Evolutionary conservation across 208 protist species (phyloP), one percentile per base, ranked within the genome.

Genomic region (Strigomonas galati): DNA sequence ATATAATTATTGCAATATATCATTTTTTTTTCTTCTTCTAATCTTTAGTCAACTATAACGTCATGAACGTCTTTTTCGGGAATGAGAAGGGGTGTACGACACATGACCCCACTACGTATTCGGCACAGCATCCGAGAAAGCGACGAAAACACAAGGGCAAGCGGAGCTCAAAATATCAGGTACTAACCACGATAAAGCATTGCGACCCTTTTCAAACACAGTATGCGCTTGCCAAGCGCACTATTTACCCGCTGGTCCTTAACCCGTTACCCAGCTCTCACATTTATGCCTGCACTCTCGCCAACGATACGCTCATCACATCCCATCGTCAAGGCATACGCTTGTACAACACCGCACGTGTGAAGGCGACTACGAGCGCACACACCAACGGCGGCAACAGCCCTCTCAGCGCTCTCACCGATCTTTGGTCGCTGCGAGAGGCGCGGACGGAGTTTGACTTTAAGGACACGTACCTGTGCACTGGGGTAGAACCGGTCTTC

Each of bases 401-500:
- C 40, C 43, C 23, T 27, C 44, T 51, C 27, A 14, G 24, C 44
- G 46, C 30, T 1, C 17, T 71, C 17, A 82, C 69, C 2, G 78
- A 79, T 24, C 32, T 90, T 0, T 90, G 82, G 71, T 66, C 70
- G 27, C 40, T 67, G 61, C 52, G 73, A n/a, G 78, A 85, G 65
- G 56, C 51, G 21, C 56, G 81, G 1, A 65, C 66, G 17, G 54
- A 67, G 30, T 78, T 85, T n/a, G 54, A 83, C 27, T 55, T 81
- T 14, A 62, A 62, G 28, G 84, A 90, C 58, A 72, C 84, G 23
- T 90, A 90, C 64, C 48, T 85, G 35, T 82, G 78, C 59, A 69
- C 64, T 14, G 37, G 59, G 24, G 56, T 65, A 46, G 53, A 63
- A 37, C 62, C 55, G 3, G 30, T 65, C 27, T 35, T 69, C 6